Percentiles rank a stretch among this genome's conserved stretches.
phyloP scores from a whole-genome alignment of 257 asterid genomes.

The Orobanche coerulescens region DNA sequence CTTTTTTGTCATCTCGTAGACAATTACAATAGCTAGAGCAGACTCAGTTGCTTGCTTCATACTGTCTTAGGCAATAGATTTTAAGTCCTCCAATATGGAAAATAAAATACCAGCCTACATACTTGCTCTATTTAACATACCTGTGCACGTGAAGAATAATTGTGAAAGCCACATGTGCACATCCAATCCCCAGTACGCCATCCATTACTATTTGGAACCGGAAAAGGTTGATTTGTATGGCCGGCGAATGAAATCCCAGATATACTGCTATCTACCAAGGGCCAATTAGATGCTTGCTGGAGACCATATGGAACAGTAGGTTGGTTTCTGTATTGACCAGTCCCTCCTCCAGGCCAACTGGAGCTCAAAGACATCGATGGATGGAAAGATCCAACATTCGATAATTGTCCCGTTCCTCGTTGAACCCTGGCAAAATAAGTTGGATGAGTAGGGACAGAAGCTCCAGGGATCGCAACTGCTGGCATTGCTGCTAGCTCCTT shows the following conservation, averaged over 20 bases:
- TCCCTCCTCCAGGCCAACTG: slow-evolving; percentile 49
- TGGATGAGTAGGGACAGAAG: slow-evolving; percentile 68
- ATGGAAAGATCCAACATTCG: slow-evolving; percentile 42
- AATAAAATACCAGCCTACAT: slow-evolving; percentile 4
- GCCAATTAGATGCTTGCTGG: slow-evolving; percentile 45
- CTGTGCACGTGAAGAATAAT: slow-evolving; percentile 73
- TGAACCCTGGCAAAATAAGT: slow-evolving; percentile 76
- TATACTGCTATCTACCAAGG: slow-evolving; percentile 32
- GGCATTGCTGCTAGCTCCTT: slow-evolving; percentile 95
- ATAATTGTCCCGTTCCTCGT: slow-evolving; percentile 46
- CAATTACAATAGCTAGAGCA: not conserved
- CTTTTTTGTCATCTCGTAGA: slow-evolving; percentile 2
- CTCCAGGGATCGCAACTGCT: slow-evolving; percentile 72
- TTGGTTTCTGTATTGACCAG: slow-evolving; percentile 39
- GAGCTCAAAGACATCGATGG: slow-evolving; percentile 50
- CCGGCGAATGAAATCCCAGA: slow-evolving; percentile 38
- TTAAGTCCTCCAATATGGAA: not conserved
- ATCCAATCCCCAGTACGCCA: slow-evolving; percentile 93
- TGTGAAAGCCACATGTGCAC: slow-evolving; percentile 80
- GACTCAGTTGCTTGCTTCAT: not conserved
- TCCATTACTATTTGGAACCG: slow-evolving; percentile 46
- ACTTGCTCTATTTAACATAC: slow-evolving; percentile 25
- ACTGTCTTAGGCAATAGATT: not conserved
- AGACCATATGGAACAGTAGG: slow-evolving; percentile 39
- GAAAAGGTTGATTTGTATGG: slow-evolving; percentile 36